Base-by-base conservation (phyloP, 2,329 filamentous ascomycete genomes). In the Alternaria arborescens region DNA sequence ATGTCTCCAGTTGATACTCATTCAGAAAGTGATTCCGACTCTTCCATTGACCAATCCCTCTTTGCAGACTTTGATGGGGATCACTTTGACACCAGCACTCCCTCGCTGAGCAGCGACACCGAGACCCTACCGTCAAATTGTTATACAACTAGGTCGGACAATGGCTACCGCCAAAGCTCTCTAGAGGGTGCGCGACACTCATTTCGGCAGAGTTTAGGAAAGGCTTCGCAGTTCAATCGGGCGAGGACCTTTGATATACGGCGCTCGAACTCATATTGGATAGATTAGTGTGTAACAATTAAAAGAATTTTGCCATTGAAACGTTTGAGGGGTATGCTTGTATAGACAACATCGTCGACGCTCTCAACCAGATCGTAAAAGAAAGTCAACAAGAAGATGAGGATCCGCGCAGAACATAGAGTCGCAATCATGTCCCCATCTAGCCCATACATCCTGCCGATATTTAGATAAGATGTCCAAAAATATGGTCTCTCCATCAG, bases 11-110 rank as follows among this genome's bases (percentile, higher is more conserved):
- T n/a, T 20, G n/a, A 11, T 20, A 5, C 40, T 4, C 3, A 26
- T 30, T 4, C 20, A 26, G 41, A 24, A 10, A 30, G 10, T 28
- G 20, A 46, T 14, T 20, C 20, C 16, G 4, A 8, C 14, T 16
- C 11, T 22, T 16, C 41, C 18, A 47, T 56, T 22, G 47, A 60
- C 16, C 58, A 61, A 41, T 53, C 53, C 3, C 53, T 58, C 1
- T 61, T 61, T 16, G 53, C 47, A 1, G 54, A 57, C 3, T 61
- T 61, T 16, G 34, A 47, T 11, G 34, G 32, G 8, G 20, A 26
- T 50, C 14, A 42, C 20, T 10, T 11, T 24, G 40, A 5, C 20
- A 24, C 30, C 3, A 14, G 0, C 8, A n/a, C 3, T 10, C 14
- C 46, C n/a, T 38, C 32, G 20, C 20, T 48, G 12, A 48, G 12